Evolutionary conservation across 768 basidiomycete species (phyloP).

Genomic region (Scleroderma citrinum): DNA sequence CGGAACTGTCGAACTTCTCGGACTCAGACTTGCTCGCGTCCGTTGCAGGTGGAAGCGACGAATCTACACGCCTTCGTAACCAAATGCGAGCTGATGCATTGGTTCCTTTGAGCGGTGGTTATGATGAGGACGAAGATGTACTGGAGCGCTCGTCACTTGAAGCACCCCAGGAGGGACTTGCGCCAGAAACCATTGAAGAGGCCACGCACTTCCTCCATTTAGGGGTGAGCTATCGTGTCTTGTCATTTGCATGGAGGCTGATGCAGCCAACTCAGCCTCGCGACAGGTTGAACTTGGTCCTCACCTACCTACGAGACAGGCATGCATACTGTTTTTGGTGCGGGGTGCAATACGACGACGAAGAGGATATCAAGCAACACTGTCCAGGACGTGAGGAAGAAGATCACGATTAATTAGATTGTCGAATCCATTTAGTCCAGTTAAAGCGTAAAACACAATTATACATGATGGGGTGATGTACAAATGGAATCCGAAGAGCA

Average conservation of each 20-base stretch:
- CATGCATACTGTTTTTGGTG: conserved; percentile 89
- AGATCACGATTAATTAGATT: conserved; percentile 56
- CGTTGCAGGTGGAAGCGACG: conserved; percentile 9
- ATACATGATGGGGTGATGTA: conserved; percentile 23
- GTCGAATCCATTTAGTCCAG: not conserved
- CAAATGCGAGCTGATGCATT: conserved; percentile 77
- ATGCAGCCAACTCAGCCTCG: conserved; percentile 45
- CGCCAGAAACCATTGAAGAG: conserved; percentile 59
- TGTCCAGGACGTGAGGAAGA: conserved; percentile 79
- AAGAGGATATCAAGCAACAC: conserved; percentile 51
- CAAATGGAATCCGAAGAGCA: conserved; percentile 23
- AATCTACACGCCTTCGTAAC: conserved; percentile 48
- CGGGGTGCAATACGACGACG: conserved; percentile 63
- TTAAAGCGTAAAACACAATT: not conserved
- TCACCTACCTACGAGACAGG: conserved; percentile 66
- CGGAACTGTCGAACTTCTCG: conserved; percentile 52
- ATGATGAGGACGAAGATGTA: conserved; percentile 36
- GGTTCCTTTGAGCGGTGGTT: conserved; percentile 34
- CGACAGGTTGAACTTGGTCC: conserved; percentile 60
- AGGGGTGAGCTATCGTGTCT: conserved; percentile 37
- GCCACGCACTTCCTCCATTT: conserved; percentile 61
- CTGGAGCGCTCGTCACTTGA: conserved; percentile 11
- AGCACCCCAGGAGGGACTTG: conserved; percentile 32
- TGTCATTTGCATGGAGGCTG: conserved; percentile 8
- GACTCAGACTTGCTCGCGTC: conserved; percentile 12